Percentiles rank a stretch among this genome's conserved stretches.
Evolutionary conservation across 352 stramenopile species (phyloP).

Genomic region (Globisporangium megalacanthum): DNA sequence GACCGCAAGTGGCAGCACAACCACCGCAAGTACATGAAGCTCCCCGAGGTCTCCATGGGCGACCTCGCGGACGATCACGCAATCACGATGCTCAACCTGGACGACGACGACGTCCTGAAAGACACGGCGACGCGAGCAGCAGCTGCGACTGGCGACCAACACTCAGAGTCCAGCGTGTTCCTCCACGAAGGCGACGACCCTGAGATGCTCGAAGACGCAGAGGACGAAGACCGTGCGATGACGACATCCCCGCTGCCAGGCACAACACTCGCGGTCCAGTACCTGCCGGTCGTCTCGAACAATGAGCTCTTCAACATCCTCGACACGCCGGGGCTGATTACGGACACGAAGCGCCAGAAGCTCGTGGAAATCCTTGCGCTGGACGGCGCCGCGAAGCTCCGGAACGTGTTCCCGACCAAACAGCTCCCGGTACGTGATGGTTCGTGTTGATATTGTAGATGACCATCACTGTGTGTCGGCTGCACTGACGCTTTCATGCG

Average conservation of each 20-base stretch:
- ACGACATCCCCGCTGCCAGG: conserved; percentile 89
- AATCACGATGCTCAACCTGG: conserved; percentile 49
- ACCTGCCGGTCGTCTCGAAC: conserved; percentile 68
- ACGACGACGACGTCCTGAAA: conserved; percentile 37
- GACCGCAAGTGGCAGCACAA: conserved; percentile 84
- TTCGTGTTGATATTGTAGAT: neutral
- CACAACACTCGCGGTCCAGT: conserved; percentile 85
- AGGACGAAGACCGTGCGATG: conserved; percentile 64
- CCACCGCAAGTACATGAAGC: conserved; percentile 84
- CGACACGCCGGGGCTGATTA: conserved; percentile 77
- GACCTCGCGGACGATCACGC: conserved; percentile 46
- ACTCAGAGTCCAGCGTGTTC: conserved; percentile 23
- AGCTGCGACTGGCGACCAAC: neutral
- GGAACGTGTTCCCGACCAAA: conserved; percentile 75
- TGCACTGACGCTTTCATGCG: neutral
- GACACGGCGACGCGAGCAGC: conserved; percentile 10
- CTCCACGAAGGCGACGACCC: conserved; percentile 50
- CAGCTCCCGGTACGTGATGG: conserved; percentile 44
- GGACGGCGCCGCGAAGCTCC: conserved; percentile 54
- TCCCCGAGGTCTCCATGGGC: conserved; percentile 42
- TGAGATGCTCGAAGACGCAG: conserved; percentile 62
- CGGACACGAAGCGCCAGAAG: conserved; percentile 68
- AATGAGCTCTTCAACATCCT: conserved; percentile 82
- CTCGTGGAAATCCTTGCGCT: conserved; percentile 74
- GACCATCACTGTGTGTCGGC: neutral